phyloP scores from a whole-genome alignment of 495 filamentous ascomycete species.

The Hyphodiscus hymeniophilus region DNA sequence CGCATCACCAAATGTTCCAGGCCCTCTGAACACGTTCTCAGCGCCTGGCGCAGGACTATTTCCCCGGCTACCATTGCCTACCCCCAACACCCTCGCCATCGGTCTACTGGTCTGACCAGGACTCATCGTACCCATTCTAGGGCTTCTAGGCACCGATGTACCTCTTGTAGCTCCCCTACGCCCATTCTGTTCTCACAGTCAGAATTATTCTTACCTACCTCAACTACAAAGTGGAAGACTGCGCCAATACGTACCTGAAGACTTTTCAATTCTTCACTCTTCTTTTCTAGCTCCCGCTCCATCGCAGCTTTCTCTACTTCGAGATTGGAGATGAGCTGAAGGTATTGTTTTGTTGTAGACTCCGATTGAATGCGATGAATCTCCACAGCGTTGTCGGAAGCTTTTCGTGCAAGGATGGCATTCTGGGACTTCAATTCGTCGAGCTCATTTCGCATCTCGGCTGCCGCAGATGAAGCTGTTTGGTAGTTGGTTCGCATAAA shows the following conservation, averaged over 20 bases:
- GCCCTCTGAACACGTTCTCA: not conserved
- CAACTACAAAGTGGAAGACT: too few relatives aligned
- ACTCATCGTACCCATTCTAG: constrained; percentile 21
- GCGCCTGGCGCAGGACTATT: constrained; percentile 19
- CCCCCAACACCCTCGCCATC: constrained; percentile 4
- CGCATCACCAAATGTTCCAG: constrained; percentile 8
- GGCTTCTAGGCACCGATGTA: constrained; percentile 15
- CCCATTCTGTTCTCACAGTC: too few relatives aligned
- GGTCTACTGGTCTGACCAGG: constrained; percentile 2
- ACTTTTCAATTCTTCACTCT: constrained; percentile 13
- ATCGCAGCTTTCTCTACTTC: constrained; percentile 60
- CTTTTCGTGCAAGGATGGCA: constrained; percentile 1
- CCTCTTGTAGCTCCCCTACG: constrained; percentile 18
- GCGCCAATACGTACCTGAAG: too few relatives aligned
- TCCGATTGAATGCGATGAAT: constrained; percentile 16
- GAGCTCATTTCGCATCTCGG: constrained; percentile 5
- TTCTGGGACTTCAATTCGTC: constrained; percentile 1
- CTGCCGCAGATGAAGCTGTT: constrained; percentile 10
- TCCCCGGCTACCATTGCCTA: constrained; percentile 9
- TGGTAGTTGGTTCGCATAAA: constrained; percentile 20
- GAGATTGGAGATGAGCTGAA: constrained; percentile 57
- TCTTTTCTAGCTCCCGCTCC: constrained; percentile 57
- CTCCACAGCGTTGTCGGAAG: constrained; percentile 6
- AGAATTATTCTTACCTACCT: too few relatives aligned
- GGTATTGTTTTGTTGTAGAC: constrained; percentile 15